Percentiles rank a stretch among this genome's conserved stretches.
Conservation (phyloP, 352 stramenopile species). For the Blastocystis hominis region DNA sequence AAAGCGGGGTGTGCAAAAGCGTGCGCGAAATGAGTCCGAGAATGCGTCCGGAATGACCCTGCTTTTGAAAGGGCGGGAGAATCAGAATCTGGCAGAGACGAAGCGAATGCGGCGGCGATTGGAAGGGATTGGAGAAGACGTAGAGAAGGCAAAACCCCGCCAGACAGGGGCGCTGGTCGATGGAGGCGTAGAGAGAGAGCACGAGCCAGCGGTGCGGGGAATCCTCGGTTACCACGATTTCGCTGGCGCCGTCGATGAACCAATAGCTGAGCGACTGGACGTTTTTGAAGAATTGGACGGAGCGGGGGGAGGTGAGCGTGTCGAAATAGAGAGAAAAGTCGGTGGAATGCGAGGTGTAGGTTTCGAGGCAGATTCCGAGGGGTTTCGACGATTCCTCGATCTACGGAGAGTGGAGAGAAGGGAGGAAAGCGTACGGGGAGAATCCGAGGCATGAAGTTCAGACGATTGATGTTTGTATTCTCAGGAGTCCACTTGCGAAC, state of each 20-base stretch:
- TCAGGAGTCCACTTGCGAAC: background rate
- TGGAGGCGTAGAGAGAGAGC: background rate
- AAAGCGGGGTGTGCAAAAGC: background rate
- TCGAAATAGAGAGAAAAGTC: background rate
- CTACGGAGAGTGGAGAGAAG: background rate
- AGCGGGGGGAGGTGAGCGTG: background rate
- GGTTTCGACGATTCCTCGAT: background rate
- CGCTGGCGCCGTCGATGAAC: conserved; percentile 42
- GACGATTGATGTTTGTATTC: background rate
- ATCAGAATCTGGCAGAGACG: conserved; percentile 45
- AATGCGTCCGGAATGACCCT: conserved; percentile 21
- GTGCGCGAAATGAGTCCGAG: background rate
- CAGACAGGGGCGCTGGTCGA: background rate
- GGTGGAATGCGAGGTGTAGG: background rate
- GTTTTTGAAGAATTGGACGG: conserved; percentile 7
- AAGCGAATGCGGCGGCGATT: background rate
- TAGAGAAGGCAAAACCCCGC: conserved; percentile 28
- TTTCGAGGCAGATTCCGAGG: background rate
- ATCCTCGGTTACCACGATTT: conserved; percentile 11
- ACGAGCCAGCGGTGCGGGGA: conserved; percentile 34
- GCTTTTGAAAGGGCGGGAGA: conserved; percentile 19
- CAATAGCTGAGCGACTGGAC: conserved; percentile 23
- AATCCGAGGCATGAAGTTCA: background rate
- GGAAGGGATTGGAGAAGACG: conserved; percentile 34
- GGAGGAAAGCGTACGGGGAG: background rate